Base-by-base conservation (phyloP, 805 yeast genomes). In the Suhomyces canberraensis region DNA sequence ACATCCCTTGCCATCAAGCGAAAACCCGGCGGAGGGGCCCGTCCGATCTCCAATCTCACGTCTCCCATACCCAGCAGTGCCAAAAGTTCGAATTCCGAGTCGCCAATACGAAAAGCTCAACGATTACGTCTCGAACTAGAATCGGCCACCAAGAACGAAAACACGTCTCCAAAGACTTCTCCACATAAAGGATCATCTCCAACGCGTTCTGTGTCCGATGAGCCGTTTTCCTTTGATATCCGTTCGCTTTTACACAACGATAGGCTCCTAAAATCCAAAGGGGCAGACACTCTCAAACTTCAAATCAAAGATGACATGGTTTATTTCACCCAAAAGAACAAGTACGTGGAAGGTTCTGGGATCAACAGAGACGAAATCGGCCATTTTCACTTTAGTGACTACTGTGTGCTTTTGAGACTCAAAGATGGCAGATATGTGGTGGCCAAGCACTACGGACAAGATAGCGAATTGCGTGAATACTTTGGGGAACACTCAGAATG, bases 321-420 rank as follows among this genome's bases (percentile, higher is more conserved):
- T 5, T 24, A 24, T 13, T 24, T 24, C 13, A 24, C 26, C 26
- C 26, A 8, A 6, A 24, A 24, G 9, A 13, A 24, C 14, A 24
- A n/a, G 14, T 13, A 8, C 11, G 6, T 24, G 13, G 11, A 24
- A 8, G 26, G 11, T 13, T 8, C 26, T 5, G 7, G 13, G 6
- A n/a, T 24, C 7, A 8, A 8, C 13, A 24, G 13, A 24, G 26
- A 24, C 7, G 11, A 5, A 13, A 24, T 24, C 13, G 7, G 13
- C 11, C 26, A 24, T 4, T 33, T 44, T 21, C 37, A 25, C 33
- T 29, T 39, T 22, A 29, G 43, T 2, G 39, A 39, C 18, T 31
- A 25, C 28, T 25, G 41, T 3, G 19, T 41, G 8, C 20, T 41
- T 4, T 28, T 44, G 7, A 31, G 16, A 7, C 25, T 44, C 26